These are phyloP conservation scores for Didymella segeticola DNA, from an alignment of 2,329 filamentous ascomycete genomes.

Conservation along the genomic window DNA sequence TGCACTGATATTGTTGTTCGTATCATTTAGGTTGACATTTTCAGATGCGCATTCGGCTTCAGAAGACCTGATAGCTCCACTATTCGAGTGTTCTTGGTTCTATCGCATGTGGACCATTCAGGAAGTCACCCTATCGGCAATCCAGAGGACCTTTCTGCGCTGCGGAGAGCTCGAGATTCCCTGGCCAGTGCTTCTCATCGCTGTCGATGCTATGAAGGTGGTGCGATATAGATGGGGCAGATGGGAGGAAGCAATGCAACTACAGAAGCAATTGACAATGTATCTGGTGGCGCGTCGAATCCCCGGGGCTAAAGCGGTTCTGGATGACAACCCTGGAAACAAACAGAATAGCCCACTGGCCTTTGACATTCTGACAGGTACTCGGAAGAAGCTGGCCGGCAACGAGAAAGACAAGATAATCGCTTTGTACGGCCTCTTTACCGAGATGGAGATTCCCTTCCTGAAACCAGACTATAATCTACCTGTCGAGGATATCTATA, in stretches of 20 bases:
- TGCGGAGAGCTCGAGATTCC: constrained; percentile 2
- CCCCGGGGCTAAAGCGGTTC: not conserved
- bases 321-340: not conserved
- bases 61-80: not conserved
- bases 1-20: not conserved
- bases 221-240: constrained; percentile 3
- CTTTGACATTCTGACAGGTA: not conserved
- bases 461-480: constrained; percentile 3
- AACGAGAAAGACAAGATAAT: constrained; percentile 12
- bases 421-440: constrained; percentile 4
- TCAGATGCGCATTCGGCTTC: not conserved
- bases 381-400: constrained; percentile 1
- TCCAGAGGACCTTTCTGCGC: constrained; percentile 1
- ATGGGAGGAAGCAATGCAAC: constrained; percentile 4
- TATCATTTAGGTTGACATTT: not conserved
- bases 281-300: not conserved
- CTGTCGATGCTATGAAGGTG: not conserved
- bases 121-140: constrained; percentile 3
- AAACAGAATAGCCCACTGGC: not conserved
- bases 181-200: not conserved
- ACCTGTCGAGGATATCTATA: constrained; percentile 5
- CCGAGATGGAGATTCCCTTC: constrained; percentile 5
- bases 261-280: constrained; percentile 1
- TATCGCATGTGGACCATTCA: constrained; percentile 14
- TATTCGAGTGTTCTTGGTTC: constrained; percentile 9